A percentile compares a stretch with the other conserved stretches of the same genome.
These are phyloP conservation scores for Sonneratia caseolaris DNA, from an alignment of 345 rosid genomes.

Conservation along the genomic window DNA sequence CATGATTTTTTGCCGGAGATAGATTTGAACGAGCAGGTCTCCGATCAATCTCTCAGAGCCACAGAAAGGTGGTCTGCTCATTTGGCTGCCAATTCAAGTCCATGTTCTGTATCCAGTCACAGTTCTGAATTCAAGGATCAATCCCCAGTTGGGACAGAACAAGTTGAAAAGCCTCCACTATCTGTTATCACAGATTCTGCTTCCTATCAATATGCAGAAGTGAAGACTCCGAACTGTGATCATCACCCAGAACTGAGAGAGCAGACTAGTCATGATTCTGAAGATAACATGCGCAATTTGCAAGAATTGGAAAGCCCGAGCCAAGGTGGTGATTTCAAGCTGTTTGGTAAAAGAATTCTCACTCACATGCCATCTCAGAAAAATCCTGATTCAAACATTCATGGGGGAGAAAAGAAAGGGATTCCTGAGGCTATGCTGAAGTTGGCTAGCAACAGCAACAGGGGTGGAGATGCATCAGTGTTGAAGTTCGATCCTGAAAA, in stretches of 20 bases:
- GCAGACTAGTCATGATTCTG: background rate
- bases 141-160: slow-evolving; percentile 6
- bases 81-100: slow-evolving; percentile 16
- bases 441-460: slow-evolving; percentile 22
- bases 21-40: background rate
- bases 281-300: background rate
- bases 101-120: slow-evolving; percentile 1
- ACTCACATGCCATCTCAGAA: slow-evolving; percentile 26
- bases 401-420: slow-evolving; percentile 31
- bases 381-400: slow-evolving; percentile 11
- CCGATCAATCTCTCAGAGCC: slow-evolving; percentile 24
- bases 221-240: background rate
- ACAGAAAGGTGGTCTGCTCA: slow-evolving; percentile 12
- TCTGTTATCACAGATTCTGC: background rate
- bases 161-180: slow-evolving; percentile 17
- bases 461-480: slow-evolving; percentile 20
- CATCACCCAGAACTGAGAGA: background rate
- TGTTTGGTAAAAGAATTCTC: slow-evolving; percentile 69
- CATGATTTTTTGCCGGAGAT: background rate
- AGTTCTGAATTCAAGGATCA: slow-evolving; percentile 2
- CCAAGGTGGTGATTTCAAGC: slow-evolving; percentile 62
- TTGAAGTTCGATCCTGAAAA: slow-evolving; percentile 39
- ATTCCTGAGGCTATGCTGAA: slow-evolving; percentile 13
- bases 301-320: slow-evolving; percentile 35
- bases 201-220: background rate